Percentiles rank a stretch among this genome's conserved stretches.
These are phyloP conservation scores for Ploettnerulaceae sp. DNA, from an alignment of 2,329 filamentous ascomycete species.

Conservation along the genomic window DNA sequence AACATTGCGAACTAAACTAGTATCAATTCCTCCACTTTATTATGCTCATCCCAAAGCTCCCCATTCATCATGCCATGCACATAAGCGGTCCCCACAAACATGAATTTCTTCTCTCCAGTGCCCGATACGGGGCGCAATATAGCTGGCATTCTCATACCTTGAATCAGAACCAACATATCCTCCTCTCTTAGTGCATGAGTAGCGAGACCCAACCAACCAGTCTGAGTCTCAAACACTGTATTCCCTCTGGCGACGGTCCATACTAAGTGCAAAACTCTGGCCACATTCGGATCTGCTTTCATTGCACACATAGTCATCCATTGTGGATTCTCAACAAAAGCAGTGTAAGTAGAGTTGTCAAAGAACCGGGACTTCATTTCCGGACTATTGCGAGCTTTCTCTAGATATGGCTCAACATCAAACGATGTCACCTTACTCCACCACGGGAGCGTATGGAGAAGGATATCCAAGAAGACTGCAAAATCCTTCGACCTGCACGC, in stretches of 20 bases:
- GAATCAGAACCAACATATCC: neutral
- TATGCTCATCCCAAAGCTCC: conserved; percentile 6
- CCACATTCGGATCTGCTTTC: conserved; percentile 1
- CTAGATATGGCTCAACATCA: neutral
- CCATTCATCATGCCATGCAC: conserved; percentile 2
- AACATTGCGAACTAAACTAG: neutral
- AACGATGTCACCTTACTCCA: no score
- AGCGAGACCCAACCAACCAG: neutral
- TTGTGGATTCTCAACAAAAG: neutral
- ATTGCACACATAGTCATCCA: conserved; percentile 1
- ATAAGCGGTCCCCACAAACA: conserved; percentile 10
- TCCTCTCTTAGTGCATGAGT: neutral
- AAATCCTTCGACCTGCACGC: neutral
- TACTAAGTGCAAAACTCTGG: neutral
- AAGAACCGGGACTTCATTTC: neutral
- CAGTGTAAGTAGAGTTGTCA: neutral
- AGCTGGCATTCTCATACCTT: no score
- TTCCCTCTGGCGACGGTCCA: conserved; percentile 5
- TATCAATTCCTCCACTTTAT: neutral
- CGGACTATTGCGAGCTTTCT: neutral
- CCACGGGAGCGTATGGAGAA: no score
- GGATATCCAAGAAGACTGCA: neutral
- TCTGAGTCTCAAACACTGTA: conserved; percentile 3
- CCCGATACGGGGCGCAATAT: neutral
- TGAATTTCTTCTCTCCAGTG: conserved; percentile 1